Conservation (phyloP, 345 rosid genomes). For the Eucalyptus fibrosa region DNA sequence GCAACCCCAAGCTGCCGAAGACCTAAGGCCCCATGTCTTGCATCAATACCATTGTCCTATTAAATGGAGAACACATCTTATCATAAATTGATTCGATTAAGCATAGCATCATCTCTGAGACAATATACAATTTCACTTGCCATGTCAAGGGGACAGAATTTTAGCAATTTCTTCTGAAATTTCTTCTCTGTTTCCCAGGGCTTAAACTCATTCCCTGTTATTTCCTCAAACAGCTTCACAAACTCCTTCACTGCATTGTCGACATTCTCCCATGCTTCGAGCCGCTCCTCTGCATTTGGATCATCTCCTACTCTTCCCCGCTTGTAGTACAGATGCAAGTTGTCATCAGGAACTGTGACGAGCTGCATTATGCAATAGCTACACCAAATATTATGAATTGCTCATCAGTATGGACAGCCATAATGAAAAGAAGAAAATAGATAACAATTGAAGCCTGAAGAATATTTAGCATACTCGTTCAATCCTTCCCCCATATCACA, state of each 20-base stretch:
- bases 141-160: constrained; percentile 67
- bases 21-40: constrained; percentile 64
- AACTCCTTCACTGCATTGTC: constrained; percentile 55
- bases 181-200: constrained; percentile 81
- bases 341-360: constrained; percentile 35
- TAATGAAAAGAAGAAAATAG: neutral
- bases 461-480: constrained; percentile 34
- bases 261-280: constrained; percentile 56
- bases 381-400: neutral
- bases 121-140: constrained; percentile 1
- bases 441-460: neutral
- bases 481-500: constrained; percentile 55
- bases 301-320: constrained; percentile 62
- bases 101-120: neutral
- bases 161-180: constrained; percentile 49
- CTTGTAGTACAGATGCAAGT: constrained; percentile 56
- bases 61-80: neutral
- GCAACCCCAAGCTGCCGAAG: constrained; percentile 60
- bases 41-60: constrained; percentile 69
- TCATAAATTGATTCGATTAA: neutral
- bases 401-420: neutral
- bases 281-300: constrained; percentile 49
- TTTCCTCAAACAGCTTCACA: constrained; percentile 45
- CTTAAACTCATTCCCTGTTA: constrained; percentile 72
- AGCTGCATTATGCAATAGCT: constrained; percentile 73